Percentiles rank a stretch among this genome's conserved stretches.
Conservation (phyloP, 176 grass and related monocot species). For the Cenchrus purpureus region DNA sequence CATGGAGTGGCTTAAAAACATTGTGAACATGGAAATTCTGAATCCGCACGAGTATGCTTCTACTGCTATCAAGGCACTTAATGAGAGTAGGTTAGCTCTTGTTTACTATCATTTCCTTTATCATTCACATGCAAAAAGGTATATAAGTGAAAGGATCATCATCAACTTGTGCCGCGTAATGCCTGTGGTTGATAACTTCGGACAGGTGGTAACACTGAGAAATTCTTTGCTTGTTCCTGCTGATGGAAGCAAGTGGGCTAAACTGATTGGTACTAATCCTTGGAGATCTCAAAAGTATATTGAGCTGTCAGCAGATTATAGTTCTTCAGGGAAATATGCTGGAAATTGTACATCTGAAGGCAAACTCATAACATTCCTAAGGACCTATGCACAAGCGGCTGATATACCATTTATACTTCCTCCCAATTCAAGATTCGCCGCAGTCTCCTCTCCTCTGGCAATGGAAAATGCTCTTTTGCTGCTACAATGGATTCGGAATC, state of each 20-base stretch:
- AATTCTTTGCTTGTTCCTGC: constrained; percentile 36
- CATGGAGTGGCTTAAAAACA: constrained; percentile 18
- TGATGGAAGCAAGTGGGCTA: constrained; percentile 45
- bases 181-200: constrained; percentile 16
- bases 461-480: constrained; percentile 41
- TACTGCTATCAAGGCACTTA: not conserved
- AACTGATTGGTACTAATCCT: constrained; percentile 40
- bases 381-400: constrained; percentile 4
- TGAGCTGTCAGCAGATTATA: constrained; percentile 40
- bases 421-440: constrained; percentile 34
- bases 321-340: not conserved
- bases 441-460: constrained; percentile 12
- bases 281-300: constrained; percentile 32
- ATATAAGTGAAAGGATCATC: constrained; percentile 12
- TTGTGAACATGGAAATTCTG: constrained; percentile 13
- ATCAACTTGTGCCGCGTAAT: not conserved
- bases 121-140: constrained; percentile 32
- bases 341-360: constrained; percentile 20
- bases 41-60: constrained; percentile 19
- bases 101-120: constrained; percentile 40
- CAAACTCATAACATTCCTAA: constrained; percentile 38
- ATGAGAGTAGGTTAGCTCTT: constrained; percentile 12
- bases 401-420: constrained; percentile 43
- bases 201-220: not conserved
- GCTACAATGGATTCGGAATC: constrained; percentile 35